A percentile compares a stretch with the other conserved stretches of the same genome.
phyloP scores from a whole-genome alignment of 73 alveolate genomes.

The Symbiodinium natans region DNA sequence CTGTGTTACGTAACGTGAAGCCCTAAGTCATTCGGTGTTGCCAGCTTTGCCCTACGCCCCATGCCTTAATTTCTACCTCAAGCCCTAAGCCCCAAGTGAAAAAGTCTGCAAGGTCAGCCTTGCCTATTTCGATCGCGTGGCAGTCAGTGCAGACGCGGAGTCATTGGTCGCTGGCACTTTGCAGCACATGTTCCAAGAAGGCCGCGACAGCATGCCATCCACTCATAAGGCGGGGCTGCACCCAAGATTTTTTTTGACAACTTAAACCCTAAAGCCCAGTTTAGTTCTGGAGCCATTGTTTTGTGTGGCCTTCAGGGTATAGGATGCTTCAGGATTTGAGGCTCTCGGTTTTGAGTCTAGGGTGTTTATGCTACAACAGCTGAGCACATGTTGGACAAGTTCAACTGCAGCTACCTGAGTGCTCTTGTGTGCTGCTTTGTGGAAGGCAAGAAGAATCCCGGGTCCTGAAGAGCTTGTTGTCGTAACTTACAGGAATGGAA shows the following conservation, averaged over 20 bases:
- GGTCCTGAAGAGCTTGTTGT: background rate
- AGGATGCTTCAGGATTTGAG: background rate
- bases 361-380: background rate
- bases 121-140: background rate
- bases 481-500: background rate
- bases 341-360: background rate
- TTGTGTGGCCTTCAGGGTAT: background rate
- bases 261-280: background rate
- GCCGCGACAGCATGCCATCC: background rate
- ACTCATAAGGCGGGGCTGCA: background rate
- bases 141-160: background rate
- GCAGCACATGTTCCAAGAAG: background rate
- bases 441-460: background rate
- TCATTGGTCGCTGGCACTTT: background rate
- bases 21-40: background rate
- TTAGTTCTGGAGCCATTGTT: background rate
- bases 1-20: background rate
- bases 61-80: background rate
- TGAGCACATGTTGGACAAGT: background rate
- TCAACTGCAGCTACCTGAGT: background rate
- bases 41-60: background rate
- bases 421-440: background rate
- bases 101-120: background rate
- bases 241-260: too few relatives aligned
- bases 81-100: background rate